Base-by-base conservation (phyloP, 306 rosid genomes). In the Sphenostylis stenocarpa region DNA sequence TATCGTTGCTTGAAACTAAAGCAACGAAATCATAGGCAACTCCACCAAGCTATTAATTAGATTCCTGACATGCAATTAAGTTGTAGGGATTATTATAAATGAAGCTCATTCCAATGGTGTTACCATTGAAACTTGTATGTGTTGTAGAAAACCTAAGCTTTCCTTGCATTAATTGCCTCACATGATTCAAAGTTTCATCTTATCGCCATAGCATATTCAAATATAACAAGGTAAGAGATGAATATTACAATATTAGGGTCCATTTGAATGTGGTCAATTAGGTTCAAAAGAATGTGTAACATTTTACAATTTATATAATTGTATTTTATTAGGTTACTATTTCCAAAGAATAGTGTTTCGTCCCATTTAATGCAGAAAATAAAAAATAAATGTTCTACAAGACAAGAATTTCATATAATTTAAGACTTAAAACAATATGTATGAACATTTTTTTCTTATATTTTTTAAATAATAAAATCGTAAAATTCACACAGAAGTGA, bases 51-150 rank as follows among this genome's bases (percentile, higher is more conserved):
- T 52, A 85, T 88, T 85, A 85, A 87, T 87, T 87, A 83, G 85
- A 78, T 83, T 84, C 84, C 96, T 90, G 91, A 90, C 97, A 89
- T 70, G 70, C 65, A 72, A 80, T 84, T 87, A 78, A 88, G 77
- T 70, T 80, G 84, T 29, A 75, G 44, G 80, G 86, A 80, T 89
- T 87, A 80, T 80, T 89, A 86, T 86, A 87, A 75, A 84, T 81
- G 75, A 87, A 79, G 74, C 86, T 83, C 41, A 82, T 75, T 87
- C 81, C 79, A 70, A 87, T 80, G 73, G 78, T 38, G 70, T 73
- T 77, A 77, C 33, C 47, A 75, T 53, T 74, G 84, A 86, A 68
- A 75, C 23, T 76, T 72, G 84, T 11, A 20, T 2, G 45, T 48
- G 47, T 77, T 72, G 43, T 43, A 64, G 45, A 82, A 88, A 83